These are phyloP conservation scores for Gnaphalium uliginosum DNA, from an alignment of 129 eudicot species.

Conservation along the genomic window DNA sequence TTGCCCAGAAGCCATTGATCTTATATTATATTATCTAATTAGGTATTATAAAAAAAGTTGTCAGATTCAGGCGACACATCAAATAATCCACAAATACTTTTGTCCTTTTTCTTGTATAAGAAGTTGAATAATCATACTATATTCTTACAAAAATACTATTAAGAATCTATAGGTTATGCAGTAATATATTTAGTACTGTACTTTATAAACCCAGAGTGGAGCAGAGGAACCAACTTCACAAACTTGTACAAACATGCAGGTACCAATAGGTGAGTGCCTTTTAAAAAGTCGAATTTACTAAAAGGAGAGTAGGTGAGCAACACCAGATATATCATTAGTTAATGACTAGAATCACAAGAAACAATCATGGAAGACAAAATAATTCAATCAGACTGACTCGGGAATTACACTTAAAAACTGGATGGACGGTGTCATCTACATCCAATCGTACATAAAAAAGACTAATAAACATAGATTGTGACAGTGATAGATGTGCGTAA, in stretches of 20 bases:
- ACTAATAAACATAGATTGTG: conserved; percentile 28
- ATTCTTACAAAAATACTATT: neutral
- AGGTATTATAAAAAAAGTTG: conserved; percentile 21
- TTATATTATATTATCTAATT: conserved; percentile 28
- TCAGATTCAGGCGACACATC: conserved; percentile 8
- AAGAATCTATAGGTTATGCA: neutral
- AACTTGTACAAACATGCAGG: conserved; percentile 19
- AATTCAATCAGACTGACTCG: conserved; percentile 13
- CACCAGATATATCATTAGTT: conserved; percentile 4
- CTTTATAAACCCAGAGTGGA: conserved; percentile 32
- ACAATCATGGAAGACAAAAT: conserved; percentile 30
- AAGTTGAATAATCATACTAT: conserved; percentile 1
- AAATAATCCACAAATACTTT: conserved; percentile 1
- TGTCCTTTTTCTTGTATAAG: conserved; percentile 14
- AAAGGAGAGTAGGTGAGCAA: conserved; percentile 32
- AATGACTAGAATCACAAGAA: conserved; percentile 19
- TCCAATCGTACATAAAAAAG: conserved; percentile 22
- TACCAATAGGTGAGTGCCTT: conserved; percentile 13
- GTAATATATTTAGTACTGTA: neutral
- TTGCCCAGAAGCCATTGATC: conserved; percentile 47
- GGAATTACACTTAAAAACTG: conserved; percentile 9
- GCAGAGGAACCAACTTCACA: conserved; percentile 41
- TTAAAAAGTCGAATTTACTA: neutral
- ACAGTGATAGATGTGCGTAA: conserved; percentile 35
- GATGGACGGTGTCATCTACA: conserved; percentile 1